A percentile compares a stretch with the other conserved stretches of the same genome.
Evolutionary conservation across 2,329 filamentous ascomycete genomes (phyloP).

Genomic region (Arthrobotrys conoides): DNA sequence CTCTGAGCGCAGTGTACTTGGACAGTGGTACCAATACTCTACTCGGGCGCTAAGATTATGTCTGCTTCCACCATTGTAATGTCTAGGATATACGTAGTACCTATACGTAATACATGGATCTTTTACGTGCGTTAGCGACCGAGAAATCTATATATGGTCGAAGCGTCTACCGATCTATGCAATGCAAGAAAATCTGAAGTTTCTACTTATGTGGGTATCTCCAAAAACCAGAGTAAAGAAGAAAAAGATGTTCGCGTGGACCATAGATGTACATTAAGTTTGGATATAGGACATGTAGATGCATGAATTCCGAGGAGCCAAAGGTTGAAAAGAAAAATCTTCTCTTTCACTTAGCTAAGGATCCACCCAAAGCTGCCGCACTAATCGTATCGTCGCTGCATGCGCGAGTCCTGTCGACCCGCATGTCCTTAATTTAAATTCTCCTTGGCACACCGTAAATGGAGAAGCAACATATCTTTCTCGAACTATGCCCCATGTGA

Average conservation of each 20-base stretch:
- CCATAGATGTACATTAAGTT: not conserved
- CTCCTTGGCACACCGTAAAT: not conserved
- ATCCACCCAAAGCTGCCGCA: not conserved
- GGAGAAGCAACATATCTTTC: not conserved
- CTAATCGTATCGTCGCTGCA: slow-evolving; percentile 16
- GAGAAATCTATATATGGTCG: slow-evolving; percentile 5
- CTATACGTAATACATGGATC: not conserved
- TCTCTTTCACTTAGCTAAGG: not conserved
- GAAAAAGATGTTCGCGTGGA: not conserved
- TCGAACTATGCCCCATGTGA: slow-evolving; percentile 10
- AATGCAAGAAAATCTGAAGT: not conserved
- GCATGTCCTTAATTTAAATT: slow-evolving; percentile 34
- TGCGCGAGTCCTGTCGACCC: slow-evolving; percentile 24
- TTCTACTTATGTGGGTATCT: not conserved
- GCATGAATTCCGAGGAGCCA: not conserved
- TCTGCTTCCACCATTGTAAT: not conserved
- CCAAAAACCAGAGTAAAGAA: not conserved
- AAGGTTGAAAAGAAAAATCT: not conserved
- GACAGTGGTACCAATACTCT: not conserved
- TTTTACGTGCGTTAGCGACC: not conserved
- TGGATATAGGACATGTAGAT: not conserved
- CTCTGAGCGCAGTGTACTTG: not conserved
- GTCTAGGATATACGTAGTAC: not conserved
- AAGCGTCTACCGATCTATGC: slow-evolving; percentile 6
- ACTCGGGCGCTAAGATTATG: not conserved